Percentiles rank a stretch among this genome's conserved stretches.
phyloP scores from a whole-genome alignment of 106 monocot species.

The Xerophyta viscosa region DNA sequence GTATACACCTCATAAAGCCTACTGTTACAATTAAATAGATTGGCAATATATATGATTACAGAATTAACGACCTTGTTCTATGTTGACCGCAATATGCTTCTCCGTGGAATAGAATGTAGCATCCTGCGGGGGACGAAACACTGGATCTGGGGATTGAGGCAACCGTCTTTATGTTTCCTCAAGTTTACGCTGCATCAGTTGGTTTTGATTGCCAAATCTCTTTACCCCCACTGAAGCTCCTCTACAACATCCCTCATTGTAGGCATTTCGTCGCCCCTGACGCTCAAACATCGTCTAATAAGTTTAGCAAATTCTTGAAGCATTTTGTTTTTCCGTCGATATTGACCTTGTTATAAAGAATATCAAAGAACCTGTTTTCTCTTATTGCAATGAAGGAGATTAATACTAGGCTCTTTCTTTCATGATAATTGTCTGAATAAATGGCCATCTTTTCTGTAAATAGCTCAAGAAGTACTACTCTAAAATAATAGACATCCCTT shows the following conservation, averaged over 20 bases:
- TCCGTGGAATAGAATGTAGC: too few relatives aligned
- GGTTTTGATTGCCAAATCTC: neutral
- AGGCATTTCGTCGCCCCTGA: conserved; percentile 9
- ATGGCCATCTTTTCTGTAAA: neutral
- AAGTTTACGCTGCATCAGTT: neutral
- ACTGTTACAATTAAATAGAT: too few relatives aligned
- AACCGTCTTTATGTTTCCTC: neutral
- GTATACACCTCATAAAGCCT: too few relatives aligned
- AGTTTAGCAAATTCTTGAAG: neutral
- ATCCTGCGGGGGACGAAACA: neutral
- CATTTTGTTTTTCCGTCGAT: neutral
- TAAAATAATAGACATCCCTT: conserved; percentile 8
- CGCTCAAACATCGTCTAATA: neutral
- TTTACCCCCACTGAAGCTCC: neutral
- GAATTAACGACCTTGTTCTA: too few relatives aligned
- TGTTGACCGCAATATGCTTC: too few relatives aligned
- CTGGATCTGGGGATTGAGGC: neutral
- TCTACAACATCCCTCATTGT: conserved; percentile 8
- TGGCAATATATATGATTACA: too few relatives aligned
- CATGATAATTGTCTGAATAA: neutral
- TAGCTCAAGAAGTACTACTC: neutral
- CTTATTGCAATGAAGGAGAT: conserved; percentile 1
- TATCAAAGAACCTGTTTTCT: neutral
- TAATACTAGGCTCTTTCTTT: neutral
- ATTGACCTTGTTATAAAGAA: neutral